phyloP scores from a whole-genome alignment of 148 eudicot species.

The Simmondsia chinensis region DNA sequence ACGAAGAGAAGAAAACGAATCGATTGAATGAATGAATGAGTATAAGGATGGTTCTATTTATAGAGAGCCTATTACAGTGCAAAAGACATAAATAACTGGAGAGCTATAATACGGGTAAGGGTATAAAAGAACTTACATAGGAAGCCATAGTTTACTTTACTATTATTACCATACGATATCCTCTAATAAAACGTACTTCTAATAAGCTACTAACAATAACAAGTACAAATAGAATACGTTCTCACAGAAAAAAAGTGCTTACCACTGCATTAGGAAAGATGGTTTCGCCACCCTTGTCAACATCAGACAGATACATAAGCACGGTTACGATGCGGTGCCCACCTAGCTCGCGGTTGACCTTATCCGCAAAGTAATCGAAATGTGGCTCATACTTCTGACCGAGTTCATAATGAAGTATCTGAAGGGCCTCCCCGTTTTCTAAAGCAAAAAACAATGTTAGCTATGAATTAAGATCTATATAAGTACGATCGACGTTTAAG shows the following conservation, averaged over 20 bases:
- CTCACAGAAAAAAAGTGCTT: neutral
- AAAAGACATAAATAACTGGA: no score
- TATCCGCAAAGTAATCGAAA: conserved; percentile 70
- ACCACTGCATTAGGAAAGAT: conserved; percentile 76
- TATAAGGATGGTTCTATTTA: no score
- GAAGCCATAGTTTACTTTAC: no score
- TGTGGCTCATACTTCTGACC: conserved; percentile 95
- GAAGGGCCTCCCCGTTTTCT: conserved; percentile 92
- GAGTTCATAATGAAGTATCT: conserved; percentile 68
- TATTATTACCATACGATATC: no score
- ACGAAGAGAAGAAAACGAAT: no score
- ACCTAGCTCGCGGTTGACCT: conserved; percentile 57
- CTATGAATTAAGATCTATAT: neutral
- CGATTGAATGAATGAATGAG: no score
- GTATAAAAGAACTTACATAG: no score
- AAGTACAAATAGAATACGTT: conserved; percentile 1
- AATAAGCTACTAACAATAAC: no score
- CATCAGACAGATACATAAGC: conserved; percentile 82
- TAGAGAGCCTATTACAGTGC: no score
- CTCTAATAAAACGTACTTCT: no score
- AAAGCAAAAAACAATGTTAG: conserved; percentile 7
- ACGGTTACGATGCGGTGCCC: conserved; percentile 89
- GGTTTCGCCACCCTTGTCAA: conserved; percentile 85
- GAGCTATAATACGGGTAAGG: no score
- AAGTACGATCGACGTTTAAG: no score